Evolutionary conservation across 2,329 filamentous ascomycete species (phyloP).

Genomic region (Dothistroma pini): DNA sequence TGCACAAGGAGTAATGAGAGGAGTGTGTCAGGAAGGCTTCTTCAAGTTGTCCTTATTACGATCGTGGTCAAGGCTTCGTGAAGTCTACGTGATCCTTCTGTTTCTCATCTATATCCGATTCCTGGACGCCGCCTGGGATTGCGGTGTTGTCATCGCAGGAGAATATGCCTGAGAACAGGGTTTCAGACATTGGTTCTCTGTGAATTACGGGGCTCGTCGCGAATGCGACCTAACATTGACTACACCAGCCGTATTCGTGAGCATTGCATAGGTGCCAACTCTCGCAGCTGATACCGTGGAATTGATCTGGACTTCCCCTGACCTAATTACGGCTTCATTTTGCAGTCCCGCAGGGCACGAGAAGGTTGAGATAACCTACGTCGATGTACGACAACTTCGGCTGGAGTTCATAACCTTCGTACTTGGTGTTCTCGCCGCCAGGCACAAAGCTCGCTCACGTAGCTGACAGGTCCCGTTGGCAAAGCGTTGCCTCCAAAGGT

Average conservation of each 20-base stretch:
- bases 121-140: constrained; percentile 10
- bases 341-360: constrained; percentile 12
- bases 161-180: constrained; percentile 18
- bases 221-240: constrained; percentile 11
- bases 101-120: constrained; percentile 25
- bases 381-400: constrained; percentile 5
- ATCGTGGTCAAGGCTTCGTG: background rate
- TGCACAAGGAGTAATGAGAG: no score
- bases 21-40: no score
- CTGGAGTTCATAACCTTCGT: background rate
- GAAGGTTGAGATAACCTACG: constrained; percentile 15
- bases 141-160: constrained; percentile 18
- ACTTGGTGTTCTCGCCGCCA: background rate
- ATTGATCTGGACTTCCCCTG: constrained; percentile 12
- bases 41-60: no score
- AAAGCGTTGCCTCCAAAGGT: constrained; percentile 5
- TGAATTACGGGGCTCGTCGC: background rate
- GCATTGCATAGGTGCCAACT: constrained; percentile 17
- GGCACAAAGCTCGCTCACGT: background rate
- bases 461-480: constrained; percentile 3
- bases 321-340: constrained; percentile 9
- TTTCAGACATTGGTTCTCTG: background rate
- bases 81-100: constrained; percentile 3
- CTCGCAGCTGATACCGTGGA: constrained; percentile 15
- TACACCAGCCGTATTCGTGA: constrained; percentile 15